These are phyloP conservation scores for Polytrichum commune DNA, from an alignment of 225 moss, liverwort and hornwort species.

Conservation along the genomic window DNA sequence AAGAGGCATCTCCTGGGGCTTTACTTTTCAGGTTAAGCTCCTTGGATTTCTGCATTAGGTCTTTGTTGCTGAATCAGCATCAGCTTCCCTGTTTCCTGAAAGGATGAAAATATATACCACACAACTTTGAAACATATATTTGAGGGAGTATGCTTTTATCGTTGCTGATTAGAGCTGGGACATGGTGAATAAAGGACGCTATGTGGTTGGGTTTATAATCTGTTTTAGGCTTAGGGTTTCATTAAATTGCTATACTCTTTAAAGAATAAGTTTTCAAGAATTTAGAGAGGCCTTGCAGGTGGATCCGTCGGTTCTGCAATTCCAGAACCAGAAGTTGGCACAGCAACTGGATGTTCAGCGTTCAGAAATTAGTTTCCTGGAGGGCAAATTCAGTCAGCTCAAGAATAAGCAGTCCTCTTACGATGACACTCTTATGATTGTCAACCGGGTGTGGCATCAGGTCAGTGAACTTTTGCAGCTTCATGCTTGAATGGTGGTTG, in stretches of 20 bases:
- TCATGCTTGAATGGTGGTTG: not conserved
- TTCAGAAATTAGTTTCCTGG: constrained; percentile 74
- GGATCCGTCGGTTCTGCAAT: constrained; percentile 87
- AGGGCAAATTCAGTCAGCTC: constrained; percentile 67
- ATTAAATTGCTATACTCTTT: not conserved
- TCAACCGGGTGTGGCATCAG: constrained; percentile 85
- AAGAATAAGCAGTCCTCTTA: constrained; percentile 84
- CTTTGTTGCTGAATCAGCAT: too few species aligned
- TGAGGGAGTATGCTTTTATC: too few species aligned
- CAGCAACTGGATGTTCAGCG: constrained; percentile 95
- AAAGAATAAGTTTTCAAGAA: not conserved
- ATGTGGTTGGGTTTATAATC: not conserved
- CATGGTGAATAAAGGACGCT: too few species aligned
- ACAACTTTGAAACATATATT: too few species aligned
- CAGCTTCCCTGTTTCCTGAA: too few species aligned
- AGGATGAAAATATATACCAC: too few species aligned
- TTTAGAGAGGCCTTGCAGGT: constrained; percentile 51
- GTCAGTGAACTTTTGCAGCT: constrained; percentile 21
- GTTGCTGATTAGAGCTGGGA: too few species aligned
- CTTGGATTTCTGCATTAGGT: too few species aligned
- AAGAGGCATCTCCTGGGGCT: too few species aligned
- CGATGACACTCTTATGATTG: constrained; percentile 81
- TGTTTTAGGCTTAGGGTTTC: not conserved
- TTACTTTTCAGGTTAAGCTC: too few species aligned
- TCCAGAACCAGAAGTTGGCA: constrained; percentile 83